A percentile compares a stretch with the other conserved stretches of the same genome.
phyloP scores from a whole-genome alignment of 176 grass and related monocot species.

The Carex myosuroides region DNA sequence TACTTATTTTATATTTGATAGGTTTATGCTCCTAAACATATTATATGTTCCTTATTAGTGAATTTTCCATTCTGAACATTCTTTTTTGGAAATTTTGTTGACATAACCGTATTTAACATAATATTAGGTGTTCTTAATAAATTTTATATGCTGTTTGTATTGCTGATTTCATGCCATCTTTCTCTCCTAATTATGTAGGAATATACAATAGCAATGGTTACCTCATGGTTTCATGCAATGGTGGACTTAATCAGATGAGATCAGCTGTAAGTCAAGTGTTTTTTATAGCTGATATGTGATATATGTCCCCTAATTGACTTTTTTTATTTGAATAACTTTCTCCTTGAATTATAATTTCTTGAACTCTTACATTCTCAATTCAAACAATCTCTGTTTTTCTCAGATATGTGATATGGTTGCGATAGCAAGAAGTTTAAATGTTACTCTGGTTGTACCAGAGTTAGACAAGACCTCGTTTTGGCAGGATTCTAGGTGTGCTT shows the following conservation, averaged over 20 bases:
- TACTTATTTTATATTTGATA: not conserved
- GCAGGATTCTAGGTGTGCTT: slow-evolving; percentile 67
- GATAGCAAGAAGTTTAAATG: slow-evolving; percentile 91
- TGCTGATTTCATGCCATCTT: slow-evolving; percentile 11
- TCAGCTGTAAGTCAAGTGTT: slow-evolving; percentile 52
- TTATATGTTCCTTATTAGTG: not conserved
- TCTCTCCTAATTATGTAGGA: slow-evolving; percentile 33
- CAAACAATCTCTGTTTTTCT: slow-evolving; percentile 17
- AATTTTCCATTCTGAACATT: not conserved
- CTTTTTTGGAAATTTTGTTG: not conserved
- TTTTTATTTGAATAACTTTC: not conserved
- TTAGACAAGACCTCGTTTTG: slow-evolving; percentile 95
- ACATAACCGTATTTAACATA: not conserved
- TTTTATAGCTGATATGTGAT: not conserved
- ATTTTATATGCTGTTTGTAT: not conserved
- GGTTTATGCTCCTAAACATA: not conserved
- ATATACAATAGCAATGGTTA: slow-evolving; percentile 88
- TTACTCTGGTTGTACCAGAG: slow-evolving; percentile 77
- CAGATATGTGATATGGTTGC: slow-evolving; percentile 99
- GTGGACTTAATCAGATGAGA: slow-evolving; percentile 98
- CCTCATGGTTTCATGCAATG: slow-evolving; percentile 93
- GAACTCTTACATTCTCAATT: not conserved
- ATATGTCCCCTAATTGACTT: not conserved
- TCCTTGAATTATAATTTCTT: not conserved
- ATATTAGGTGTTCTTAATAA: not conserved